Conservation (phyloP, 768 basidiomycete genomes). For the Chlorophyllum brunneum region DNA sequence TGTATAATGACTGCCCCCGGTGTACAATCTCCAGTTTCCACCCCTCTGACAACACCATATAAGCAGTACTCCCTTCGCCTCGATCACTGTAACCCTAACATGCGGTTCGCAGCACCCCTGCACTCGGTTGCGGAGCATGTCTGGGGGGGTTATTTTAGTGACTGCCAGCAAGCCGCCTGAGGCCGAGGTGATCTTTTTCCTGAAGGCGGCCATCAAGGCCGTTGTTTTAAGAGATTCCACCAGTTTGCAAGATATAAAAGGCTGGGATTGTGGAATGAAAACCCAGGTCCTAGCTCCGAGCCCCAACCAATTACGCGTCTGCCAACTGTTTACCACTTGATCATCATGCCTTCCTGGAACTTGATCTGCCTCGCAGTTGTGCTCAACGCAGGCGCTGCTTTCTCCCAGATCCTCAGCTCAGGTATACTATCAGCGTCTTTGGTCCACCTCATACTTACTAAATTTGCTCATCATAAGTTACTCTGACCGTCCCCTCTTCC, state of each 20-base stretch:
- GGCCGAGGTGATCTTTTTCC: background rate
- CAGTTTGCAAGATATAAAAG: background rate
- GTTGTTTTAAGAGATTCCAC: background rate
- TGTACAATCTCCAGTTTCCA: too few relatives aligned
- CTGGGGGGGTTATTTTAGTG: background rate
- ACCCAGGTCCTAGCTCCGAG: too few relatives aligned
- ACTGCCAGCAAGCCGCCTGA: background rate
- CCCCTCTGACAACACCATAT: too few relatives aligned
- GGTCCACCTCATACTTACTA: too few relatives aligned
- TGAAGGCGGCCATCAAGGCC: background rate
- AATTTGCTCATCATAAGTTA: too few relatives aligned
- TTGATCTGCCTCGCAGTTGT: background rate
- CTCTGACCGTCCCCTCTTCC: background rate
- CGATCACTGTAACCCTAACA: background rate
- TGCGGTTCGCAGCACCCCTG: background rate
- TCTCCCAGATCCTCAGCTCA: too few relatives aligned
- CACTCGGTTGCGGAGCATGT: background rate
- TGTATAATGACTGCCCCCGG: too few relatives aligned
- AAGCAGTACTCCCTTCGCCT: too few relatives aligned
- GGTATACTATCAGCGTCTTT: background rate
- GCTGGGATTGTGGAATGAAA: too few relatives aligned
- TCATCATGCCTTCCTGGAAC: constrained; percentile 2
- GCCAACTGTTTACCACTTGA: background rate
- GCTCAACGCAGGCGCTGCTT: background rate
- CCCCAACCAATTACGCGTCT: too few relatives aligned